Evolutionary conservation across 176 grass and related monocot genomes (phyloP).

Genomic region (Saccharum officinarum): DNA sequence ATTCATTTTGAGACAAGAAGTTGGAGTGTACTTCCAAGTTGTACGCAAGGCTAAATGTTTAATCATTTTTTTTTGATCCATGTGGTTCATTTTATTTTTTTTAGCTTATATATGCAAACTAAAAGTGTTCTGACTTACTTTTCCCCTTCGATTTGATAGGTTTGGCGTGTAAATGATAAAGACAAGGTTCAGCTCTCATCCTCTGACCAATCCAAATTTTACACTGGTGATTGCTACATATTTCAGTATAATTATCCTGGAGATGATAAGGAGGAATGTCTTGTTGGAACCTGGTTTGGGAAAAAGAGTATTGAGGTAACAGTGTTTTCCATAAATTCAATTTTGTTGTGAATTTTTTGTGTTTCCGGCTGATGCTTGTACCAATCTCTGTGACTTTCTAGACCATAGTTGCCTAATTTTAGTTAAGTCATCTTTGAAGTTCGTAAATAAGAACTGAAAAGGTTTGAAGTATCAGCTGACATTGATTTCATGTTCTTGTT

Average conservation of each 20-base stretch:
- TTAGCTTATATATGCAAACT: constrained; percentile 8
- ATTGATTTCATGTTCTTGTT: neutral
- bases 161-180: constrained; percentile 87
- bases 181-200: constrained; percentile 68
- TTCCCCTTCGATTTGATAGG: constrained; percentile 39
- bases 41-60: neutral
- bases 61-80: constrained; percentile 16
- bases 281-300: constrained; percentile 98
- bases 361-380: neutral
- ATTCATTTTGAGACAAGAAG: constrained; percentile 11
- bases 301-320: constrained; percentile 82
- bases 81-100: constrained; percentile 3
- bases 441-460: neutral
- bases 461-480: neutral
- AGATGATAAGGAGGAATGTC: constrained; percentile 87
- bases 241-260: constrained; percentile 90
- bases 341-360: neutral
- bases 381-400: neutral
- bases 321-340: constrained; percentile 23
- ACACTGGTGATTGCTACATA: constrained; percentile 93
- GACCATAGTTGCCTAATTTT: constrained; percentile 2
- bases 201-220: constrained; percentile 78
- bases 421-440: neutral
- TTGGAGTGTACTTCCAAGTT: neutral
- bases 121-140: constrained; percentile 15